Conservation (phyloP, 2,329 filamentous ascomycete species). For the Colletotrichum spaethianum region DNA sequence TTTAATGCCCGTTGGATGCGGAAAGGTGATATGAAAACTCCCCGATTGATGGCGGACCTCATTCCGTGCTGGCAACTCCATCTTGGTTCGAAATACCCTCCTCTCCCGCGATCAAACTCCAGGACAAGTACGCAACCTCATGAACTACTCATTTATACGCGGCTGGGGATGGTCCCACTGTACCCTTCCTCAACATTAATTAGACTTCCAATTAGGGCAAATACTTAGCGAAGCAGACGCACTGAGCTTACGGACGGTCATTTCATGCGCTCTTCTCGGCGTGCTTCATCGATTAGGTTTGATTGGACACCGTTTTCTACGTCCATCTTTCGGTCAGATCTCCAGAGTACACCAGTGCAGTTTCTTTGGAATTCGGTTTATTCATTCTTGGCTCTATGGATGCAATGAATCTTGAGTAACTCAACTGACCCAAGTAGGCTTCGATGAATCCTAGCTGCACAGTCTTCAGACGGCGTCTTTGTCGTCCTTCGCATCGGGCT, state of each 20-base stretch:
- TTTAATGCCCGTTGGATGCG: neutral
- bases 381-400: too few relatives aligned
- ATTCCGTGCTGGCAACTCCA: neutral
- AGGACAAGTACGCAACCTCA: neutral
- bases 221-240: neutral
- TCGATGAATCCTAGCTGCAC: neutral
- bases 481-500: constrained; percentile 18
- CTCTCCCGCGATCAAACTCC: neutral
- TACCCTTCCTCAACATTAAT: neutral
- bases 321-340: neutral
- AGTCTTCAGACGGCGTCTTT: constrained; percentile 19
- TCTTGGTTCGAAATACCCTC: constrained; percentile 8
- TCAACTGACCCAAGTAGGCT: neutral
- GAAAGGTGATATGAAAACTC: neutral
- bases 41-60: neutral
- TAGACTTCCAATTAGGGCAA: neutral
- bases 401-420: too few relatives aligned
- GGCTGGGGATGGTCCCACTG: neutral
- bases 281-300: neutral
- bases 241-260: neutral
- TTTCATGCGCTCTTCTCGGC: too few relatives aligned
- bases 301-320: neutral
- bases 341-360: neutral
- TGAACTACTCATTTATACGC: neutral
- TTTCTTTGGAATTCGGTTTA: neutral